Conservation (phyloP, 305 asterid species). For the Rubia balearica region DNA sequence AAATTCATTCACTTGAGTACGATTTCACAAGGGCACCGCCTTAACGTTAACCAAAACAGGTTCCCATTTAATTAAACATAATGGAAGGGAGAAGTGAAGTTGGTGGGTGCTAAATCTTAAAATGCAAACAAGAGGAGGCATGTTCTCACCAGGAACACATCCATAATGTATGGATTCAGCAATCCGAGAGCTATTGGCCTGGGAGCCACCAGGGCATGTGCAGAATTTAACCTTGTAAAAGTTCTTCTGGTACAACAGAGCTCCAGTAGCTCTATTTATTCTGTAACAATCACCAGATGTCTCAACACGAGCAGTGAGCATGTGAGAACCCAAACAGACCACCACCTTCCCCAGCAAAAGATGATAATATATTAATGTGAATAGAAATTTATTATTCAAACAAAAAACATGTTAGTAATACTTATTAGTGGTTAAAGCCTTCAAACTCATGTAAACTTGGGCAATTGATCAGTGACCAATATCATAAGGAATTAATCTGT, state of each 20-base stretch:
- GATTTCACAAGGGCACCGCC: neutral
- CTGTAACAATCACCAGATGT: slow-evolving; percentile 33
- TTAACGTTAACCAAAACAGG: neutral
- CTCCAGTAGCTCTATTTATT: slow-evolving; percentile 84
- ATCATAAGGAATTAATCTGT: neutral
- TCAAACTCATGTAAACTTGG: neutral
- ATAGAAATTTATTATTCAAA: neutral
- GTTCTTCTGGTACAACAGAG: slow-evolving; percentile 75
- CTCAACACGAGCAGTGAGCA: neutral
- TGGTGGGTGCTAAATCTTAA: neutral
- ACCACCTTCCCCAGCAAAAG: neutral
- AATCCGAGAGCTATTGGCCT: slow-evolving; percentile 29
- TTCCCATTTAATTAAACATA: neutral
- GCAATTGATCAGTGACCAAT: neutral
- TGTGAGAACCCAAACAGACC: neutral
- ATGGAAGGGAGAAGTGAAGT: neutral
- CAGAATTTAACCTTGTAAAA: slow-evolving; percentile 86
- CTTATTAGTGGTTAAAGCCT: neutral
- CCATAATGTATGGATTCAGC: slow-evolving; percentile 7
- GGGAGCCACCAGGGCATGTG: slow-evolving; percentile 99
- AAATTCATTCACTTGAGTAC: neutral
- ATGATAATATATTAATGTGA: neutral
- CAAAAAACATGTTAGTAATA: neutral
- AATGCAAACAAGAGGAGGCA: neutral
- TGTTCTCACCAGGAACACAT: slow-evolving; percentile 58